phyloP scores from a whole-genome alignment of 2,329 filamentous ascomycete genomes.

The Lasiodiplodia gonubiensis region DNA sequence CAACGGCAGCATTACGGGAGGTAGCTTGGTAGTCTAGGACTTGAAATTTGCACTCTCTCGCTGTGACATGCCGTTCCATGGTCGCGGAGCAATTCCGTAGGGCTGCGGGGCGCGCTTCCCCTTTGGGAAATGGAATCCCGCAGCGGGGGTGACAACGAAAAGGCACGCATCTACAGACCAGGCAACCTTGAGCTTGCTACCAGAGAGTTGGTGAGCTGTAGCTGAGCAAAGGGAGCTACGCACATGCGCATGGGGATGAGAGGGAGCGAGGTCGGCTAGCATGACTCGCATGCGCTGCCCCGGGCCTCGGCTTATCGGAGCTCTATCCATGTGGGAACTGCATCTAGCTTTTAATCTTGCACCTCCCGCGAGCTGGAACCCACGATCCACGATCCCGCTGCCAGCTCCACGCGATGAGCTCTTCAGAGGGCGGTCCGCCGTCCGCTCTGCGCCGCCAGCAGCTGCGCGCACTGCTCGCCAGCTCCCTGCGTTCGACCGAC shows the following conservation, averaged over 20 bases:
- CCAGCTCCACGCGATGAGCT: background rate
- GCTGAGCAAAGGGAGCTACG: background rate
- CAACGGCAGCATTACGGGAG: conserved; percentile 46
- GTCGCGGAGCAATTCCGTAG: conserved; percentile 7
- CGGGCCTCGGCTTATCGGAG: conserved; percentile 15
- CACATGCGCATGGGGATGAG: background rate
- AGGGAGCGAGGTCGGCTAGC: background rate
- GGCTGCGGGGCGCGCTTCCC: background rate
- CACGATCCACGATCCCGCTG: background rate
- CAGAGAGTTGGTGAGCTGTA: background rate
- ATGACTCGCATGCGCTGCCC: conserved; percentile 15
- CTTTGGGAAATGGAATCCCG: background rate
- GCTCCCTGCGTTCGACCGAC: conserved; percentile 39
- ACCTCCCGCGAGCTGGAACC: background rate
- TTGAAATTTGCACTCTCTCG: background rate
- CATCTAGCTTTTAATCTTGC: background rate
- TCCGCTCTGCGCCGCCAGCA: conserved; percentile 17
- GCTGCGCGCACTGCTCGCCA: conserved; percentile 31
- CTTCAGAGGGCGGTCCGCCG: conserved; percentile 1
- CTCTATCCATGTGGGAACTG: background rate
- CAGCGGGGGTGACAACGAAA: no score
- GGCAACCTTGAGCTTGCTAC: background rate
- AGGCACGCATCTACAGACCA: background rate
- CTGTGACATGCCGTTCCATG: conserved; percentile 10
- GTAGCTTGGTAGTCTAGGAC: background rate